Evolutionary conservation across 2,329 filamentous ascomycete genomes (phyloP).

Genomic region (Dothiorella sarmentorum): DNA sequence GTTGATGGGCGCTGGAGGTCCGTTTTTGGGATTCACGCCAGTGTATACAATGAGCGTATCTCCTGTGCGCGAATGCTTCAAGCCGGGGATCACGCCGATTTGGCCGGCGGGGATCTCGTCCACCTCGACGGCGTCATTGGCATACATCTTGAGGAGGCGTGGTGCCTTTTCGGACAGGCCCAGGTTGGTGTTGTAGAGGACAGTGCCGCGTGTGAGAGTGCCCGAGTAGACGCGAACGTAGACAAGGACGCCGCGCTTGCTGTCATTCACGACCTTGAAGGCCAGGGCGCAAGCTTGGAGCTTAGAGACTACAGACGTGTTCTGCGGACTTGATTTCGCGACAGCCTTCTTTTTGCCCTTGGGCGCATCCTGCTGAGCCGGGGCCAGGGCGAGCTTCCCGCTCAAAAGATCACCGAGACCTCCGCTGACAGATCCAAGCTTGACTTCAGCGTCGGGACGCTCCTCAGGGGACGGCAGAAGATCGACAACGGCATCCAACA

Average conservation of each 20-base stretch:
- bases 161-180: conserved; percentile 75
- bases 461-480: conserved; percentile 81
- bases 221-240: conserved; percentile 93
- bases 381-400: conserved; percentile 31
- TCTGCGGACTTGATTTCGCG: conserved; percentile 18
- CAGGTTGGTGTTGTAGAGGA: conserved; percentile 84
- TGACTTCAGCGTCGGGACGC: conserved; percentile 74
- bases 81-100: conserved; percentile 87
- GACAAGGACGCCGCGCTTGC: conserved; percentile 79
- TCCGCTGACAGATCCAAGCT: conserved; percentile 57
- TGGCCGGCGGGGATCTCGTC: conserved; percentile 77
- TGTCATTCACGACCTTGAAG: conserved; percentile 93
- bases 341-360: conserved; percentile 19
- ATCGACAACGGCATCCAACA: conserved; percentile 84
- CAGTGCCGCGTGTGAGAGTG: conserved; percentile 66
- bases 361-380: conserved; percentile 11
- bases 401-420: conserved; percentile 48
- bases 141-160: conserved; percentile 84
- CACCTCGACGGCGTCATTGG: conserved; percentile 80
- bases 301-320: conserved; percentile 49
- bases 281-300: conserved; percentile 67
- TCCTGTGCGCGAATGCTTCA: conserved; percentile 88
- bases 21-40: conserved; percentile 57
- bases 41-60: conserved; percentile 81
- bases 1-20: conserved; percentile 65